Evolutionary conservation across 1,139 yeast species (phyloP), one percentile per base, ranked within the genome.

Genomic region (Diutina siamensis): DNA sequence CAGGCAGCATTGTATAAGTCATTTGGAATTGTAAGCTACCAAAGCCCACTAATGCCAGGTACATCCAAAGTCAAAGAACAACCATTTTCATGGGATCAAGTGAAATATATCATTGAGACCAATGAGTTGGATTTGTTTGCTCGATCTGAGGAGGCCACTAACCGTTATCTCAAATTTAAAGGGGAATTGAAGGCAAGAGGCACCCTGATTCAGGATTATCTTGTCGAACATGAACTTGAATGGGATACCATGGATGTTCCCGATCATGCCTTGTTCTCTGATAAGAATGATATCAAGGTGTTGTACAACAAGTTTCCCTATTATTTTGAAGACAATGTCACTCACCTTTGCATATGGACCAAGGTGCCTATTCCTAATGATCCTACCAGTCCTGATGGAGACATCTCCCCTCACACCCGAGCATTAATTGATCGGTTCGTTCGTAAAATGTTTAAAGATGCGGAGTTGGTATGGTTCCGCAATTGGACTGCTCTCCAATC

Each of bases 321-420:
- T 55, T 64, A 63, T 51, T 67, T 70, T 50, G 68, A 61, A 18
- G 44, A 49, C 0, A 62, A 61, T 46, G 64, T 70, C 35, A 53
- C 52, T 28, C 76, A 71, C 53, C 57, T 69, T 47, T 70, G 75
- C 50, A 62, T 69, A 28, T 71, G 76, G 76, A 58, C 69, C 21
- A 71, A 71, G 47, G 47, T 51, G 18, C 50, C 54, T 13, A 54
- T 58, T 15, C 45, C 44, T 4, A 25, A 17, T 19, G 45, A 46
- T 25, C 45, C 50, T 28, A 68, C 72, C 66, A 65, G 64, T 68
- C 72, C 78, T 72, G 78, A 73, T 1, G 42, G 42, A 4, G 42
- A 38, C 21, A 38, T 38, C 2, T 21, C 31, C 10, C 9, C 19
- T 9, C n/a, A 22, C 5, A 38, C 42, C 9, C 31, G 42, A 9